These are phyloP conservation scores for Dothistroma pini DNA, from an alignment of 2,329 filamentous ascomycete species.

Conservation along the genomic window DNA sequence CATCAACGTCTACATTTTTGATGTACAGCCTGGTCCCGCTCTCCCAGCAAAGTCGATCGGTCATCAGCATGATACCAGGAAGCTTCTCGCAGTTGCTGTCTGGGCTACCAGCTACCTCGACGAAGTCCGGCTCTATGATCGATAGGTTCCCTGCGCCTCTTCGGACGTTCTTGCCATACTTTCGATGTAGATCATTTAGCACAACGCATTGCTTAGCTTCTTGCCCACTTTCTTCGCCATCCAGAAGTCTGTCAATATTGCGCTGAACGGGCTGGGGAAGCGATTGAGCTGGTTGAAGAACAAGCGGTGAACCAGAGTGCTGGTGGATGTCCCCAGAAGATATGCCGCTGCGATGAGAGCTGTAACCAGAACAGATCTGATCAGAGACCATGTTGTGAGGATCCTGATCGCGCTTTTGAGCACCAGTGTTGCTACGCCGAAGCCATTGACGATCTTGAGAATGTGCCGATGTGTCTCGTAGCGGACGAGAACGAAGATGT, in stretches of 20 bases:
- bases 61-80: slow-evolving; percentile 40
- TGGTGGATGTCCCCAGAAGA: slow-evolving; percentile 22
- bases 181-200: slow-evolving; percentile 31
- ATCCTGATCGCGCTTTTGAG: background rate
- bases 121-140: slow-evolving; percentile 35
- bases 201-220: slow-evolving; percentile 28
- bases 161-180: slow-evolving; percentile 35
- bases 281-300: slow-evolving; percentile 33
- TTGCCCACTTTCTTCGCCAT: slow-evolving; percentile 26
- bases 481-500: slow-evolving; percentile 27
- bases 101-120: slow-evolving; percentile 37
- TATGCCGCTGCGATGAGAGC: slow-evolving; percentile 3
- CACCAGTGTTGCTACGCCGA: slow-evolving; percentile 7
- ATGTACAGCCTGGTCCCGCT: slow-evolving; percentile 36
- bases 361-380: slow-evolving; percentile 2
- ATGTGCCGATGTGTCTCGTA: slow-evolving; percentile 24
- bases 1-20: slow-evolving; percentile 39
- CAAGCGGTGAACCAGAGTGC: slow-evolving; percentile 36
- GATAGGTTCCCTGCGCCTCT: slow-evolving; percentile 38
- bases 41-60: slow-evolving; percentile 38
- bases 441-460: slow-evolving; percentile 12
- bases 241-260: slow-evolving; percentile 34
- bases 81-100: slow-evolving; percentile 41
- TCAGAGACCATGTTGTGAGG: slow-evolving; percentile 2
- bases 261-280: slow-evolving; percentile 34